Evolutionary conservation across 768 basidiomycete species (phyloP).

Genomic region (Austroboletus eburneus): DNA sequence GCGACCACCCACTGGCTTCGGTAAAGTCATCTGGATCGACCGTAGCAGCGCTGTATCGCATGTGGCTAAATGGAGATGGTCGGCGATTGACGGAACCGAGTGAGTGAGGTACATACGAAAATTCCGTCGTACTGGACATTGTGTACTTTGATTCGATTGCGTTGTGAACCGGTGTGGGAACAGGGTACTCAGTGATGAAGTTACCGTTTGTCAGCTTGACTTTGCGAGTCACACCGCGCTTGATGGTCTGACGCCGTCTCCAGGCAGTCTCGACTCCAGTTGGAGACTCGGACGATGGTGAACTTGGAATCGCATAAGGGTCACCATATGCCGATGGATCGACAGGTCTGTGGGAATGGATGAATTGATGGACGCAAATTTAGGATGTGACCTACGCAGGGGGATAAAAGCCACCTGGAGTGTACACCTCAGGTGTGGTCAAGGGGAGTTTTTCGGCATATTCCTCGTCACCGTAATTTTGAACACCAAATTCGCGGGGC

Average conservation of each 20-base stretch:
- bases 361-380: neutral
- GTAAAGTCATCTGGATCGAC: slow-evolving; percentile 88
- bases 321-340: slow-evolving; percentile 66
- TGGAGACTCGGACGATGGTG: slow-evolving; percentile 52
- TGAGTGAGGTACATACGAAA: slow-evolving; percentile 58
- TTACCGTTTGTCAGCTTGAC: slow-evolving; percentile 93
- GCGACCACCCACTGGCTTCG: slow-evolving; percentile 74
- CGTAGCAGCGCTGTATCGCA: slow-evolving; percentile 94
- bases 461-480: slow-evolving; percentile 59
- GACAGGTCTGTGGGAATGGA: slow-evolving; percentile 32
- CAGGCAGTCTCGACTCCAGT: slow-evolving; percentile 58
- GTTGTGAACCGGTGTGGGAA: slow-evolving; percentile 77
- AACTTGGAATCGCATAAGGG: slow-evolving; percentile 56
- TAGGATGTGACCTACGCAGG: slow-evolving; percentile 50
- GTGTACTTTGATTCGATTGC: slow-evolving; percentile 80
- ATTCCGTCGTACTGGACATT: slow-evolving; percentile 73
- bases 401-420: slow-evolving; percentile 65
- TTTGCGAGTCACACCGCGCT: slow-evolving; percentile 86
- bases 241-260: slow-evolving; percentile 83
- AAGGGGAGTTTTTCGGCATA: slow-evolving; percentile 74
- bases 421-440: slow-evolving; percentile 51
- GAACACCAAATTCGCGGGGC: slow-evolving; percentile 46
- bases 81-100: neutral
- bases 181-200: slow-evolving; percentile 86
- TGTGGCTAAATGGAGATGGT: slow-evolving; percentile 46